Base-by-base conservation (phyloP, 345 rosid species). In the Lepidium africanum region DNA sequence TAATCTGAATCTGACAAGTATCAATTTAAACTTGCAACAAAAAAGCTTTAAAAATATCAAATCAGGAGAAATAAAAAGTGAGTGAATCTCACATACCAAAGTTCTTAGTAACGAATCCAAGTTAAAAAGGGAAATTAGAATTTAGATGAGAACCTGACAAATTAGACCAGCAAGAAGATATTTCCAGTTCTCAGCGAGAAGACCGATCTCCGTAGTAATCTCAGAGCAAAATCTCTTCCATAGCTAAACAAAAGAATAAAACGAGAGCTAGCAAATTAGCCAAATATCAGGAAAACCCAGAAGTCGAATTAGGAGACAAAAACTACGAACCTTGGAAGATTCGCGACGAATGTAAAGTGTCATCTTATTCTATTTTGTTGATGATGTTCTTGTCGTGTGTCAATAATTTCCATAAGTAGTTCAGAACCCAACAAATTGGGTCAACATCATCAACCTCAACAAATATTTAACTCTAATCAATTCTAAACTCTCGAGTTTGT, bases 211-310 rank as follows among this genome's bases (percentile, higher is more conserved):
- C 43, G 95, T 81, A 16, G 77, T 72, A 53, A 77, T 77, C 86
- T 94, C 99, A 35, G 96, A 83, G 81, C 87, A 91, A 66, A 91
- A 63, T 82, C 95, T 94, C 84, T 94, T 94, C 97, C 99, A 94
- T 16, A 91, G 80, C 99, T 94, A n/a, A 21, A 77, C 76, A 52
- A 42, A 65, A 45, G 38, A 51, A 65, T 30, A 30, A 30, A 30
- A 30, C 23, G 14, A 25, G 30, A 3, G 32, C 16, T 38, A 42
- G 42, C 70, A 10, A 48, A 75, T 74, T 54, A 71, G 78, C 59
- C 6, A 17, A 67, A 6, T 27, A n/a, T 25, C 7, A 15, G 21
- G 32, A 46, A 30, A 61, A 54, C 59, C 59, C 69, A 74, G 59
- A 62, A 43, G 17, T 17, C 21, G 35, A 54, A 70, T 63, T 3